Conservation (phyloP, 2,329 filamentous ascomycete genomes). For the Simplicillium sp. region DNA sequence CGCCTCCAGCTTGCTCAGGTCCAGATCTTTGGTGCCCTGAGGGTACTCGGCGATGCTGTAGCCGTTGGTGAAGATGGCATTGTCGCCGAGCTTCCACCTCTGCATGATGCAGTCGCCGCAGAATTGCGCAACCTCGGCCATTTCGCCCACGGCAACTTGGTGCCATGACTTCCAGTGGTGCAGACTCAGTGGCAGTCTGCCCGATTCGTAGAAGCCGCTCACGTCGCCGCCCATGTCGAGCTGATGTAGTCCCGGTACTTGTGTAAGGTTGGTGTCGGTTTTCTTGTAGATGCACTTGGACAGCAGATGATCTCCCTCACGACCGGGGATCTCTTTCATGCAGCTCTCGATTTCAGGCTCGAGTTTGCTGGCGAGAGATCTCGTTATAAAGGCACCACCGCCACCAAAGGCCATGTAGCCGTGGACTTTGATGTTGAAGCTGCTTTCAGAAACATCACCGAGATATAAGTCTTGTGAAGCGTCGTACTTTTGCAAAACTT, state of each 20-base stretch:
- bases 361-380: constrained; percentile 39
- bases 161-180: constrained; percentile 60
- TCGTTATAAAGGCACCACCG: constrained; percentile 48
- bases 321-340: constrained; percentile 27
- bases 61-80: constrained; percentile 47
- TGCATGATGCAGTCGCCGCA: constrained; percentile 52
- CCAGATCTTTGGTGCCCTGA: constrained; percentile 25
- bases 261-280: constrained; percentile 42
- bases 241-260: constrained; percentile 46
- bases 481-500: constrained; percentile 37
- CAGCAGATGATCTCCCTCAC: constrained; percentile 45
- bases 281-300: constrained; percentile 47
- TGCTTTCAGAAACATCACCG: constrained; percentile 48
- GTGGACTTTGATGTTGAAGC: constrained; percentile 37
- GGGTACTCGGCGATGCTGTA: constrained; percentile 45
- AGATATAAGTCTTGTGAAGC: constrained; percentile 40
- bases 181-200: constrained; percentile 42
- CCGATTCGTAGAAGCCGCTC: constrained; percentile 51
- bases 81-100: constrained; percentile 38
- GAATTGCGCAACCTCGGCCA: constrained; percentile 37
- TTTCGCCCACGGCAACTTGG: constrained; percentile 35
- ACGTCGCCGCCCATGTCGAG: constrained; percentile 45
- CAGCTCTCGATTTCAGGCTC: constrained; percentile 38
- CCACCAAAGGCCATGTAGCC: constrained; percentile 54
- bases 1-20: constrained; percentile 16